These are phyloP conservation scores for Venturia nashicola DNA, from an alignment of 2,329 filamentous ascomycete genomes.

Conservation along the genomic window DNA sequence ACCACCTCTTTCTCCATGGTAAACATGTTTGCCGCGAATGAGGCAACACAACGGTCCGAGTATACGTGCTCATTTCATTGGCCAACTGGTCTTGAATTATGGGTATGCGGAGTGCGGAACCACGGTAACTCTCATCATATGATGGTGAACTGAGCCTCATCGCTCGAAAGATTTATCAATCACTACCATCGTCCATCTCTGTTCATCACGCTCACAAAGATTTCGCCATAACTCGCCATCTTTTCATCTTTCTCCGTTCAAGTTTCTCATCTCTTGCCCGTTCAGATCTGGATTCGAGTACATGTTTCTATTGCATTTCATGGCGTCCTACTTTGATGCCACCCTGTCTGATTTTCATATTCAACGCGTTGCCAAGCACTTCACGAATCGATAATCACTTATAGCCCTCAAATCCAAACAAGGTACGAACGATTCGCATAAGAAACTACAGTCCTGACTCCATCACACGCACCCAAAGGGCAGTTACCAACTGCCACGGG, in stretches of 20 bases:
- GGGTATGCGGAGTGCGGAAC: background rate
- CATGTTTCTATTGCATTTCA: background rate
- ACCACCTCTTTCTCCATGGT: background rate
- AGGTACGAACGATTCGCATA: background rate
- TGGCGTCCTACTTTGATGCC: background rate
- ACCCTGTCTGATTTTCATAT: background rate
- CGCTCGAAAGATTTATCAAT: background rate
- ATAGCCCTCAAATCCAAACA: background rate
- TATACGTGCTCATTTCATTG: background rate
- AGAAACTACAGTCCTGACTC: background rate
- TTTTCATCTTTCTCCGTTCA: background rate
- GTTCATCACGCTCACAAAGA: background rate
- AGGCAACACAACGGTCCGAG: background rate
- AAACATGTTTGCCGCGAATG: background rate
- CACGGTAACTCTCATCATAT: background rate
- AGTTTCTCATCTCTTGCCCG: background rate
- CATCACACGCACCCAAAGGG: background rate
- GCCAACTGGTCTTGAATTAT: background rate
- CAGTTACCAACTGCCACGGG: background rate
- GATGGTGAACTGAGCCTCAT: background rate
- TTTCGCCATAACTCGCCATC: background rate
- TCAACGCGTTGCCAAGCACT: background rate
- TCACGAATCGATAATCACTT: background rate
- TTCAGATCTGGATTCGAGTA: background rate
- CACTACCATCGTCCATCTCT: background rate